Percentiles rank a stretch among this genome's conserved stretches.
Evolutionary conservation across 2,329 filamentous ascomycete genomes (phyloP).

Genomic region (Passalora sequoiae): DNA sequence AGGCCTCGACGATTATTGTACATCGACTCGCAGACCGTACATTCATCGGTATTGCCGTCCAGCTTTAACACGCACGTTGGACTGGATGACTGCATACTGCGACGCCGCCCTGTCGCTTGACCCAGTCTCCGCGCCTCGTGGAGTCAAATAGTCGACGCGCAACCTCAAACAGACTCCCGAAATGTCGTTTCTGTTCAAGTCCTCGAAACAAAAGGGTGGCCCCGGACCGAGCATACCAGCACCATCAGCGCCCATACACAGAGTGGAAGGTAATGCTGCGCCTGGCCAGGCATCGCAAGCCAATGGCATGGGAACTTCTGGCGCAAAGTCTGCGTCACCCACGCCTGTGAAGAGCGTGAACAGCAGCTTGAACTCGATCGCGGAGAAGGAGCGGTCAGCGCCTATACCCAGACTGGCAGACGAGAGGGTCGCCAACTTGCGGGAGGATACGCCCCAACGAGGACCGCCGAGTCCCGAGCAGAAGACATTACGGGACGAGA

Average conservation of each 20-base stretch:
- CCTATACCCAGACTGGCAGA: slow-evolving; percentile 14
- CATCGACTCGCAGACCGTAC: too few relatives aligned
- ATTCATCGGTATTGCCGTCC: too few relatives aligned
- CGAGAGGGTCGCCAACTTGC: slow-evolving; percentile 13
- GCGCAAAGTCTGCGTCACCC: slow-evolving; percentile 33
- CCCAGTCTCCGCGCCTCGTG: slow-evolving; percentile 4
- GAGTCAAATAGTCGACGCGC: slow-evolving; percentile 1
- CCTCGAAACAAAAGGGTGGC: slow-evolving; percentile 35
- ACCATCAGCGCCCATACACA: slow-evolving; percentile 52
- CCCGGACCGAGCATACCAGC: slow-evolving; percentile 24
- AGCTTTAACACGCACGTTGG: slow-evolving; percentile 1
- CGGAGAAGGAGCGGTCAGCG: slow-evolving; percentile 14
- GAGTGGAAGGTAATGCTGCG: slow-evolving; percentile 46
- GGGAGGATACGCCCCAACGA: slow-evolving; percentile 13
- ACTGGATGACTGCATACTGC: slow-evolving; percentile 6
- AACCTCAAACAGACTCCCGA: background rate
- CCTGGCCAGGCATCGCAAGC: slow-evolving; percentile 40
- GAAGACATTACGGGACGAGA: slow-evolving; percentile 23
- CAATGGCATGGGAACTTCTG: slow-evolving; percentile 40
- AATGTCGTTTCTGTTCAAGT: slow-evolving; percentile 52
- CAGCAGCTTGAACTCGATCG: slow-evolving; percentile 36
- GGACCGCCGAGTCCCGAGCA: slow-evolving; percentile 21
- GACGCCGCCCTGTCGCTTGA: slow-evolving; percentile 1
- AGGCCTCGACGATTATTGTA: too few relatives aligned
- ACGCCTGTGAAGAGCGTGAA: slow-evolving; percentile 68